Percentiles rank a stretch among this genome's conserved stretches.
Evolutionary conservation across 1,284 basidiomycete genomes (phyloP).

Genomic region (Cryptococcus maquisensis): DNA sequence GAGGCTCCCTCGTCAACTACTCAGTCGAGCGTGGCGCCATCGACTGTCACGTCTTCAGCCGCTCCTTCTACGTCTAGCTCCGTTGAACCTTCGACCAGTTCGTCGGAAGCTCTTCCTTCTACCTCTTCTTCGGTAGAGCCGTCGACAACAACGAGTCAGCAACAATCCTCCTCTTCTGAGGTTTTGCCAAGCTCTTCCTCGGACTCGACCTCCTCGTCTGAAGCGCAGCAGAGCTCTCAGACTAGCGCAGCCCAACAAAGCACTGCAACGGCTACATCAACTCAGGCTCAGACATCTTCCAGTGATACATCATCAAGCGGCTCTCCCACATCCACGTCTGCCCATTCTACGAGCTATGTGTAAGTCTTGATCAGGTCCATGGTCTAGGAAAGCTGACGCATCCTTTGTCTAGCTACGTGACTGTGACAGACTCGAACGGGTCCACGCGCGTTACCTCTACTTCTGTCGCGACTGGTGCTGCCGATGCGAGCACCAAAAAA

Average conservation of each 20-base stretch:
- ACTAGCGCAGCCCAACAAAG: not conserved
- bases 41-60: not conserved
- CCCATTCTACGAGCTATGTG: slow-evolving; percentile 12
- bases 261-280: slow-evolving; percentile 3
- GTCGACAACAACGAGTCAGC: not conserved
- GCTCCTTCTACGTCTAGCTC: slow-evolving; percentile 1
- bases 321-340: not conserved
- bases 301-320: not conserved
- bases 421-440: slow-evolving; percentile 19
- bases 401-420: slow-evolving; percentile 9
- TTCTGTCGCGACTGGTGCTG: slow-evolving; percentile 5
- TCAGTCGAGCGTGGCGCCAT: not conserved
- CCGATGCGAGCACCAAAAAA: not conserved
- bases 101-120: not conserved
- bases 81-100: not conserved
- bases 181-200: not conserved
- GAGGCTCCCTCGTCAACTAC: slow-evolving; percentile 1
- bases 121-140: slow-evolving; percentile 2
- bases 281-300: not conserved
- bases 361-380: slow-evolving; percentile 3
- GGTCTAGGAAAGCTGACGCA: not conserved
- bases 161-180: not conserved
- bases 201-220: not conserved
- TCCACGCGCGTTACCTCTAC: slow-evolving; percentile 18
- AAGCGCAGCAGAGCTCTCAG: slow-evolving; percentile 2